These are phyloP conservation scores for Suhomyces prunicola DNA, from an alignment of 805 yeast species.

Conservation along the genomic window DNA sequence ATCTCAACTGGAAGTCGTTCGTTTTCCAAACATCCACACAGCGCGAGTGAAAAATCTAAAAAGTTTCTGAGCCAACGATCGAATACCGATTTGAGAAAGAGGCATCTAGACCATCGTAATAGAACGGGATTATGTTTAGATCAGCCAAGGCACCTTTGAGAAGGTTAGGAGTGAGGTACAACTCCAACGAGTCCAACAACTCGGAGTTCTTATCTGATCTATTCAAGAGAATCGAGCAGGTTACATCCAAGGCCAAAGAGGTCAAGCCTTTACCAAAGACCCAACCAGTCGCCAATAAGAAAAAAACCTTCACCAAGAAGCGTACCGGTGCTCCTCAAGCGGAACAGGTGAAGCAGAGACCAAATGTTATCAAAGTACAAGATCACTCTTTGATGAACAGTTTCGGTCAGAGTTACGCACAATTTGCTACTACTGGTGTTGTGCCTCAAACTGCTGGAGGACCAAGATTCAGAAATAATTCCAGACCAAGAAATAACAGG, in stretches of 20 bases:
- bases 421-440: neutral
- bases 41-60: constrained; percentile 4
- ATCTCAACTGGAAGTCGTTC: neutral
- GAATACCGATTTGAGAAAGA: neutral
- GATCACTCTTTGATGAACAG: constrained; percentile 12
- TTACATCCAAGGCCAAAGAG: constrained; percentile 17
- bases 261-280: constrained; percentile 5
- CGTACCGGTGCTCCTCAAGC: neutral
- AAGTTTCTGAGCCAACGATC: neutral
- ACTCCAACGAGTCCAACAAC: constrained; percentile 6
- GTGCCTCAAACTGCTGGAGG: constrained; percentile 1
- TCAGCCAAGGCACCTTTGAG: constrained; percentile 2
- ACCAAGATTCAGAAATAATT: constrained; percentile 1
- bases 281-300: neutral
- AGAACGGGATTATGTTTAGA: neutral
- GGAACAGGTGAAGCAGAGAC: neutral
- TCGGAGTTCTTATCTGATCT: constrained; percentile 31
- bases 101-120: neutral
- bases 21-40: neutral
- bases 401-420: constrained; percentile 5
- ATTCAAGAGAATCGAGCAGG: constrained; percentile 35
- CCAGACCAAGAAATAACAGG: neutral
- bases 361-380: constrained; percentile 7
- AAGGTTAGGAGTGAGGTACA: constrained; percentile 6
- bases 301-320: neutral